Evolutionary conservation across 306 rosid species (phyloP).

Genomic region (Canavalia gladiata): DNA sequence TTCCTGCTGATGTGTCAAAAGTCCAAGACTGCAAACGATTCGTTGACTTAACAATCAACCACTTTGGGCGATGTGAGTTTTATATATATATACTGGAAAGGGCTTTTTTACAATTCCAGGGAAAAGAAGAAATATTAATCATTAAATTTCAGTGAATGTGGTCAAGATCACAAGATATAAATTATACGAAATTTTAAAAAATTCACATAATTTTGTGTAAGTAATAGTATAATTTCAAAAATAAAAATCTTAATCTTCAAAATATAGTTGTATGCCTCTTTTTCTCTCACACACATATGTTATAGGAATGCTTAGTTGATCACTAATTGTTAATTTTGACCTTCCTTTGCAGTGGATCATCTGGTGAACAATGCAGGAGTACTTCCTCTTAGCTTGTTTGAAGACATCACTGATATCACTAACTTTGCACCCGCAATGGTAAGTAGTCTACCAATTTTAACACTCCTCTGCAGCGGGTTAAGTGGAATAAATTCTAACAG

Average conservation of each 20-base stretch:
- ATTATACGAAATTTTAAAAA: too few relatives aligned
- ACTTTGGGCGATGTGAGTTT: constrained; percentile 56
- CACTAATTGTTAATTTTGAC: not conserved
- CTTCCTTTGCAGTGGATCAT: constrained; percentile 62
- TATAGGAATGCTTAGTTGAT: not conserved
- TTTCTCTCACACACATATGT: too few relatives aligned
- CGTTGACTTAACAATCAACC: constrained; percentile 52
- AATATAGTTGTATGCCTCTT: too few relatives aligned
- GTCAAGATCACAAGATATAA: too few relatives aligned
- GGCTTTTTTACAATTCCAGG: too few relatives aligned
- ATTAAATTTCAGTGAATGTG: too few relatives aligned
- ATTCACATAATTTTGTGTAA: too few relatives aligned
- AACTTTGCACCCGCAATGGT: constrained; percentile 57
- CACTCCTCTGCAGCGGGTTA: not conserved
- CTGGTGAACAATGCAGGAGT: constrained; percentile 79
- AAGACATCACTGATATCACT: constrained; percentile 50
- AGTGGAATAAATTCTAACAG: too few relatives aligned
- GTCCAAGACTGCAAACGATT: constrained; percentile 54
- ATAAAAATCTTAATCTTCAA: too few relatives aligned
- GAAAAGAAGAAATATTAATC: too few relatives aligned
- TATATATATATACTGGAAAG: too few relatives aligned
- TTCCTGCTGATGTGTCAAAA: constrained; percentile 59
- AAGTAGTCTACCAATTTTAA: not conserved
- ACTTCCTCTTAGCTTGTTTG: constrained; percentile 58
- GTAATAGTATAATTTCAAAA: too few relatives aligned